phyloP scores from a whole-genome alignment of 306 rosid species.

The Abrus precatorius region DNA sequence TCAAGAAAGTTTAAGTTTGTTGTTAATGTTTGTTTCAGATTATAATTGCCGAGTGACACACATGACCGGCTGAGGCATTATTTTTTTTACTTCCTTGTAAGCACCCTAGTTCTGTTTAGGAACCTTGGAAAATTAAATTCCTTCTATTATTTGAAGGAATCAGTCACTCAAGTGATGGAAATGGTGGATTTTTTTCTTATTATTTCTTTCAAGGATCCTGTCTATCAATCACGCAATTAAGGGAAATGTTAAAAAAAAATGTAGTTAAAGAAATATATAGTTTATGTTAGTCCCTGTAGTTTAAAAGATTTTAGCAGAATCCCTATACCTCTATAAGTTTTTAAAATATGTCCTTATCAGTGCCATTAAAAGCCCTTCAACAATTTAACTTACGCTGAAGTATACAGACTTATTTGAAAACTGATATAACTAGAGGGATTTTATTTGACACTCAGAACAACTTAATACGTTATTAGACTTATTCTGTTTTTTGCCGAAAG shows the following conservation, averaged over 20 bases:
- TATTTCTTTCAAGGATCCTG: background rate
- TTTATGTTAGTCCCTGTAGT: too few species aligned
- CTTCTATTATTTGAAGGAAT: conserved; percentile 16
- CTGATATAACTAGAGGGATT: background rate
- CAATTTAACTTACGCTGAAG: background rate
- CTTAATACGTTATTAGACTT: background rate
- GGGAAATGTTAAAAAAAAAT: too few species aligned
- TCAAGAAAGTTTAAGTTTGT: background rate
- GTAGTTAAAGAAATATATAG: too few species aligned
- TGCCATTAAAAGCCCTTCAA: background rate
- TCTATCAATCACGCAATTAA: background rate
- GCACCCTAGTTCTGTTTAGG: background rate
- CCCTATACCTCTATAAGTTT: background rate
- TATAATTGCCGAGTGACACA: background rate
- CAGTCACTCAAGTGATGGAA: background rate
- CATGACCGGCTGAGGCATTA: background rate
- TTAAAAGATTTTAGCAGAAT: background rate
- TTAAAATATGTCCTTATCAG: background rate
- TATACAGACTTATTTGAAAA: background rate
- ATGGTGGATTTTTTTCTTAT: background rate
- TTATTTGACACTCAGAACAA: background rate
- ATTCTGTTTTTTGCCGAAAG: background rate
- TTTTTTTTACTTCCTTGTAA: background rate
- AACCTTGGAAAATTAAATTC: background rate
- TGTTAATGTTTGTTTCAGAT: background rate